Evolutionary conservation across 2,329 filamentous ascomycete genomes (phyloP), one percentile per base, ranked within the genome.

Genomic region (Penicillium brasilianum): DNA sequence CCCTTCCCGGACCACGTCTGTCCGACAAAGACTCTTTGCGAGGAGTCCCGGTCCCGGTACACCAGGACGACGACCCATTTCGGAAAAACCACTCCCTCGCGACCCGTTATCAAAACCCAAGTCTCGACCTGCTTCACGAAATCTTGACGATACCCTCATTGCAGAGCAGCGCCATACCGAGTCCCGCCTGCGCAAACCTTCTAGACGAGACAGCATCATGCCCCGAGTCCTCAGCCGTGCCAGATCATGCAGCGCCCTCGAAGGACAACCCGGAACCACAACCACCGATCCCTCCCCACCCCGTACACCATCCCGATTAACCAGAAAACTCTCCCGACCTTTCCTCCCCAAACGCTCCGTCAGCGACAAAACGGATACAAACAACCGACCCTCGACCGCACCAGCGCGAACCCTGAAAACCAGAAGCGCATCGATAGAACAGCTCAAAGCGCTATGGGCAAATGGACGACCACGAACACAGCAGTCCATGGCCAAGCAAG

Each of bases 11-110:
- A 50, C 46, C 18, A 70, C 58, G 50, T 74, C 70, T 11, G 53
- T 72, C 43, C 70, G 60, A 60, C 64, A 68, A 39, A 63, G 66
- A 18, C 54, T 76, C 1, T 73, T 73, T 53, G 60, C 69, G 9
- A 72, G 59, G 49, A 28, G 36, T 6, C 37, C 50, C 4, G 49
- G 57, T 6, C 22, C 53, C 20, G 58, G 66, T 6, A 55, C 61
- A 5, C 56, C 59, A 22, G 6, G 43, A 8, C 37, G 53, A 25
- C 57, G 44, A 13, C 48, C 54, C 7, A 20, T 54, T 14, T 61
- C 63, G 32, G 69, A 74, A 32, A 76, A 77, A 57, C 74, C 74
- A 25, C 64, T 77, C 9, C 74, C 74, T 11, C 62, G 58, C 37
- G 73, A 72, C 58, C 75, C 74, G 36, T 61, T 52, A 2, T 56